Percentiles rank a stretch among this genome's conserved stretches.
phyloP scores from a whole-genome alignment of 1,284 basidiomycete species.

The Singerocomus rubriflavus region DNA sequence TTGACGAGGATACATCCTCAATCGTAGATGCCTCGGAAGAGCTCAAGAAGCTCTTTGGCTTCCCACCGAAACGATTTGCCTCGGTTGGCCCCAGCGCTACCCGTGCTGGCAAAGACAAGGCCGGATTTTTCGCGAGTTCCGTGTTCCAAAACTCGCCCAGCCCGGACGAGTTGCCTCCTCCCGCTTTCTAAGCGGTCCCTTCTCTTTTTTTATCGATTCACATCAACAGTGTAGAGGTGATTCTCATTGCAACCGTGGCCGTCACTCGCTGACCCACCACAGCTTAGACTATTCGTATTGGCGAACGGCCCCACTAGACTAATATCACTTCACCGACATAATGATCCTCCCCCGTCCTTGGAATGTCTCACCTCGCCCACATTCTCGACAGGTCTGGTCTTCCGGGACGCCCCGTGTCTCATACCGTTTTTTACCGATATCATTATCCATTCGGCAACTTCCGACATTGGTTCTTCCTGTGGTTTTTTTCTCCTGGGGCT shows the following conservation, averaged over 20 bases:
- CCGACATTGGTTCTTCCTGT: conserved; percentile 25
- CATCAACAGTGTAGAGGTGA: conserved; percentile 43
- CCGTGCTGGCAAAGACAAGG: conserved; percentile 31
- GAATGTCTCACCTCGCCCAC: conserved; percentile 12
- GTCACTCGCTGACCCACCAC: not conserved
- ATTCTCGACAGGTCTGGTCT: conserved; percentile 12
- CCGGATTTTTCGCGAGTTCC: conserved; percentile 68
- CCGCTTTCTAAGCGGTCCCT: conserved; percentile 47
- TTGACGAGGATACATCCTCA: conserved; percentile 57
- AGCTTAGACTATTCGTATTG: conserved; percentile 31
- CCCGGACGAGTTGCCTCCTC: conserved; percentile 70
- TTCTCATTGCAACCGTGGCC: not conserved
- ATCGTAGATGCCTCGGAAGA: conserved; percentile 41
- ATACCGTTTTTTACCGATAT: conserved; percentile 37
- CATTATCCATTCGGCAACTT: conserved; percentile 46
- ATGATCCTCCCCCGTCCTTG: conserved; percentile 17
- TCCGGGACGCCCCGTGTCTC: conserved; percentile 23
- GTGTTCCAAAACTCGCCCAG: conserved; percentile 79
- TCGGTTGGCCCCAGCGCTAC: conserved; percentile 26
- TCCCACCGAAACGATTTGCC: conserved; percentile 32
- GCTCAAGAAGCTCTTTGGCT: conserved; percentile 36
- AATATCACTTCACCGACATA: conserved; percentile 33
- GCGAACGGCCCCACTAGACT: conserved; percentile 34
- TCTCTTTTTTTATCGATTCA: conserved; percentile 24
- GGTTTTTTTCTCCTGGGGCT: conserved; percentile 31